These are phyloP conservation scores for Dryas octopetala DNA, from an alignment of 306 rosid species.

Conservation along the genomic window DNA sequence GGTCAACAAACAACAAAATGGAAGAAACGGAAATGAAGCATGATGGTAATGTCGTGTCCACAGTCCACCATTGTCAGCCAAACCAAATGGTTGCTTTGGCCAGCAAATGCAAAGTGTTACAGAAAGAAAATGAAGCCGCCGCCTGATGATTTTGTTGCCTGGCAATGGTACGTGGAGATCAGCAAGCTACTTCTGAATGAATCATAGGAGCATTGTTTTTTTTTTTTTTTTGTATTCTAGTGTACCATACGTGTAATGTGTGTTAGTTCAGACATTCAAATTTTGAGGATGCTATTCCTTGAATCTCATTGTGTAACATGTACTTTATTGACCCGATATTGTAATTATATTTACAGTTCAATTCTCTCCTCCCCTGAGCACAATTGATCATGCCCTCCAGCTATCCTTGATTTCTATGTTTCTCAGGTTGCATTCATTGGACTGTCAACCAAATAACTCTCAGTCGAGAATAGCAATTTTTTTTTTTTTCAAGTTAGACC, in stretches of 20 bases:
- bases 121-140: background rate
- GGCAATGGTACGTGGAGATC: conserved; percentile 3
- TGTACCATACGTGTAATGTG: conserved; percentile 39
- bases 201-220: conserved; percentile 12
- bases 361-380: background rate
- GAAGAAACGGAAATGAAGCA: conserved; percentile 2
- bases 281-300: conserved; percentile 36
- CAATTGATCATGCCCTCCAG: too few relatives aligned
- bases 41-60: background rate
- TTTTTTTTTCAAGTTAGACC: too few relatives aligned
- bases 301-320: conserved; percentile 26
- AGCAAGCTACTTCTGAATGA: conserved; percentile 1
- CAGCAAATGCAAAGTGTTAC: background rate
- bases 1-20: conserved; percentile 33
- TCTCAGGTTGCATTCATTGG: too few relatives aligned
- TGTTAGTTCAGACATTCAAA: conserved; percentile 33
- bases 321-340: conserved; percentile 31
- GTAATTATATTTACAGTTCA: conserved; percentile 33
- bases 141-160: background rate
- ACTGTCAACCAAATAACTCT: too few relatives aligned
- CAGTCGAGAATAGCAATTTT: too few relatives aligned
- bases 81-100: background rate
- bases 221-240: conserved; percentile 19
- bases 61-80: background rate
- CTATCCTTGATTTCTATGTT: too few relatives aligned